Evolutionary conservation across 257 asterid genomes (phyloP), one percentile per base, ranked within the genome.

Genomic region (Solanum raphanifolium): DNA sequence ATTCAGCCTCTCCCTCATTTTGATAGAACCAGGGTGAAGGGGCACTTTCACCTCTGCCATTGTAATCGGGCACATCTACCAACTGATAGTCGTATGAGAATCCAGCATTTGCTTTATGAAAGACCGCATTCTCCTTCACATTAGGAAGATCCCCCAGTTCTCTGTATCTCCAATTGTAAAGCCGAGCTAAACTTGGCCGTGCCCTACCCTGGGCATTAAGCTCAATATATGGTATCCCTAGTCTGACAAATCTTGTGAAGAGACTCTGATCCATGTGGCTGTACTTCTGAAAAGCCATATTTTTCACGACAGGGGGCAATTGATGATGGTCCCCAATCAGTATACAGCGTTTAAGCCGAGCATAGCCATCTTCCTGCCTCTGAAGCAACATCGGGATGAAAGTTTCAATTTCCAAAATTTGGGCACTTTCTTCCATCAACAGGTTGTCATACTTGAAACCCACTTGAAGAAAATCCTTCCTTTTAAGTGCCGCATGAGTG

Each of bases 11-110:
- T 85, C 99, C 99, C 93, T 97, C 99, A 90, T 97, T 97, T 88
- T 97, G 99, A 90, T 97, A 97, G 87, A 97, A 97, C 99, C 99
- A 97, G 25, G 99, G 99, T 66, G 99, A 97, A 86, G 99, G 99
- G 58, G 99, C 99, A 89, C 91, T 89, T 91, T 97, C 99, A 69
- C 99, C 99, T 93, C 91, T 95, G 89, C 98, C 99, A 86, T 89
- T 96, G 92, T 95, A 96, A 90, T 95, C 99, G 12, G 98, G 95
- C 89, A 97, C 99, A 88, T 97, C 96, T 18, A 97, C 93, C 92
- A 97, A 91, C 94, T 95, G 99, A 90, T 95, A 97, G 76, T 97
- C 99, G 88, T 89, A 97, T 65, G 94, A 90, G 87, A 97, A 96
- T 89, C 99, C 99, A 84, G 98, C 92, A 92, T 94, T 97, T 87